phyloP scores from a whole-genome alignment of 75 land plant genomes.

The Cryptomeria japonica region DNA sequence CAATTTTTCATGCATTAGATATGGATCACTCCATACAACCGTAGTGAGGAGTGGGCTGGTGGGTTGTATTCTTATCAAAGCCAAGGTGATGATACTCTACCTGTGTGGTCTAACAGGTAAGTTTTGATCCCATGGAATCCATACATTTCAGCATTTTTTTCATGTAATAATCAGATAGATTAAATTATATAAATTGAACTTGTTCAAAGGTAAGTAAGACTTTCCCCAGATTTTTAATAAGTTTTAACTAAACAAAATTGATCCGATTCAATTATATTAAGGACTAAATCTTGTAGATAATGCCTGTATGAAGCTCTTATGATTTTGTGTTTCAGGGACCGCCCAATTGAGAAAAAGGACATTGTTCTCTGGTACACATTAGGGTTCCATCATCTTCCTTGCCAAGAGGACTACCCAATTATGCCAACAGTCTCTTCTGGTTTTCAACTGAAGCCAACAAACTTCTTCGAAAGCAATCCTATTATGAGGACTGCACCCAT shows the following conservation, averaged over 20 bases:
- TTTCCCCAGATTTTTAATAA: neutral
- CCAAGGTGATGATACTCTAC: conserved; percentile 64
- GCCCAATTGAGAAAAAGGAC: conserved; percentile 75
- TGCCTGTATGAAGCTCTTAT: neutral
- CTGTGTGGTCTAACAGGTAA: conserved; percentile 40
- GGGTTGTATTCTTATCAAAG: conserved; percentile 64
- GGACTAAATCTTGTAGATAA: neutral
- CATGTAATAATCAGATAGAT: neutral
- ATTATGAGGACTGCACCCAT: conserved; percentile 52
- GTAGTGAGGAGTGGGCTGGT: conserved; percentile 65
- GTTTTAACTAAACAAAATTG: neutral
- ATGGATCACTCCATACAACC: conserved; percentile 58
- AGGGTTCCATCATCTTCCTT: conserved; percentile 84
- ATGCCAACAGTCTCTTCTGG: conserved; percentile 74
- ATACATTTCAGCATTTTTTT: neutral
- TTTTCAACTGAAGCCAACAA: conserved; percentile 76
- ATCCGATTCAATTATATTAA: neutral
- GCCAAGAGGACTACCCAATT: conserved; percentile 81
- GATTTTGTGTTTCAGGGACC: conserved; percentile 50
- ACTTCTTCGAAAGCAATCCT: conserved; percentile 84
- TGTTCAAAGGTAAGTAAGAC: neutral
- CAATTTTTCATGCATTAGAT: conserved; percentile 24
- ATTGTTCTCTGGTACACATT: conserved; percentile 76
- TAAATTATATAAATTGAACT: neutral
- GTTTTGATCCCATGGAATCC: neutral